phyloP scores from a whole-genome alignment of 257 asterid genomes.

The Penstemon eatonii region DNA sequence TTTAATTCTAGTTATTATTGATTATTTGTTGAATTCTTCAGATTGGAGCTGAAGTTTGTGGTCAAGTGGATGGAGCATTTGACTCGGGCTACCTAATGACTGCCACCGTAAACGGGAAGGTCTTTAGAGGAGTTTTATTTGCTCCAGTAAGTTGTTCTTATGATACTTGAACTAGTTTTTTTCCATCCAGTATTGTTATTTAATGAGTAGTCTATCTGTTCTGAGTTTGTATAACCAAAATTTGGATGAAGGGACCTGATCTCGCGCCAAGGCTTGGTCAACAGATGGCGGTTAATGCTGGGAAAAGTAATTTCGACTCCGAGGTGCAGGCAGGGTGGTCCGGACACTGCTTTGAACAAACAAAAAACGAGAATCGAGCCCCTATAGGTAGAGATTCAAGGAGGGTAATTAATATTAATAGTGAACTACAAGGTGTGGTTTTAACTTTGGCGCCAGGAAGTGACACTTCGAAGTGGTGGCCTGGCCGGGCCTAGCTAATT shows the following conservation, averaged over 20 bases:
- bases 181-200: not conserved
- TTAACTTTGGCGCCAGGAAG: conserved; percentile 78
- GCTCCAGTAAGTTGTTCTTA: conserved; percentile 59
- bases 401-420: conserved; percentile 35
- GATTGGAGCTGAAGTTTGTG: conserved; percentile 93
- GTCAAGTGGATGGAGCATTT: conserved; percentile 84
- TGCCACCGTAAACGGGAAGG: conserved; percentile 79
- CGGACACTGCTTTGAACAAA: conserved; percentile 30
- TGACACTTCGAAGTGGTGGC: conserved; percentile 17
- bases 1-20: not conserved
- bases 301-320: conserved; percentile 26
- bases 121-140: conserved; percentile 81
- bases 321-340: conserved; percentile 34
- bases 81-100: conserved; percentile 97
- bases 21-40: conserved; percentile 9
- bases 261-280: conserved; percentile 38
- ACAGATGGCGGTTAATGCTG: conserved; percentile 27
- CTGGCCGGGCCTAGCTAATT: conserved; percentile 21
- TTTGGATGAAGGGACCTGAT: conserved; percentile 58
- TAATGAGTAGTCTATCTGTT: not conserved
- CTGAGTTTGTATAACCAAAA: not conserved
- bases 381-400: conserved; percentile 35
- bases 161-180: not conserved
- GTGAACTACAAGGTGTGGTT: conserved; percentile 79
- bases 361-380: conserved; percentile 32